These are phyloP conservation scores for Globisporangium paddicum DNA, from an alignment of 352 stramenopile species.

Conservation along the genomic window DNA sequence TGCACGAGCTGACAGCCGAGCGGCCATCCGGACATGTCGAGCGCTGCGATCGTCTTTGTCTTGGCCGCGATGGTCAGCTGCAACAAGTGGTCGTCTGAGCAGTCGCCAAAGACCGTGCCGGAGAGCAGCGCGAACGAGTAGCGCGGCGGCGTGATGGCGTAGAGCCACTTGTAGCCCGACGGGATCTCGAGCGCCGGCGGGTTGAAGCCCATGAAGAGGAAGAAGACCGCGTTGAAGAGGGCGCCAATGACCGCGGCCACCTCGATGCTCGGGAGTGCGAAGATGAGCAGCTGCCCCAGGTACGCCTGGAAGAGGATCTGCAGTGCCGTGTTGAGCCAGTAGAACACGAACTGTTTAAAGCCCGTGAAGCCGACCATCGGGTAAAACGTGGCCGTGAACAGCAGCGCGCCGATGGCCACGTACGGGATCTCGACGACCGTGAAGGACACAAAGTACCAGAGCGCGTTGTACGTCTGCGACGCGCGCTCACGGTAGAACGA, in stretches of 20 bases:
- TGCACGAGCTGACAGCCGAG: slow-evolving; percentile 53
- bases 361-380: slow-evolving; percentile 47
- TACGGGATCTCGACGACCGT: slow-evolving; percentile 77
- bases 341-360: slow-evolving; percentile 45
- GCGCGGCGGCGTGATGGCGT: slow-evolving; percentile 26
- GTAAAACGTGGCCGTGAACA: slow-evolving; percentile 71
- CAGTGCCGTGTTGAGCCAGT: slow-evolving; percentile 59
- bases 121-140: slow-evolving; percentile 28
- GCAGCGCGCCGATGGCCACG: slow-evolving; percentile 24
- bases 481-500: slow-evolving; percentile 88
- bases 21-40: slow-evolving; percentile 22
- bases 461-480: slow-evolving; percentile 73
- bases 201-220: slow-evolving; percentile 52
- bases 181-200: slow-evolving; percentile 27
- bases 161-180: slow-evolving; percentile 38
- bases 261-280: slow-evolving; percentile 30
- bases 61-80: not conserved
- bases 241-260: slow-evolving; percentile 30
- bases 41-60: slow-evolving; percentile 9
- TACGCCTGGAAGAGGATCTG: slow-evolving; percentile 54
- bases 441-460: slow-evolving; percentile 54
- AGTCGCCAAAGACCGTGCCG: slow-evolving; percentile 23
- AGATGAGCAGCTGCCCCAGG: slow-evolving; percentile 67
- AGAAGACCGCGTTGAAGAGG: slow-evolving; percentile 39
- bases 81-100: slow-evolving; percentile 17